Evolutionary conservation across 257 asterid species (phyloP).

Genomic region (Capsicum pubescens): DNA sequence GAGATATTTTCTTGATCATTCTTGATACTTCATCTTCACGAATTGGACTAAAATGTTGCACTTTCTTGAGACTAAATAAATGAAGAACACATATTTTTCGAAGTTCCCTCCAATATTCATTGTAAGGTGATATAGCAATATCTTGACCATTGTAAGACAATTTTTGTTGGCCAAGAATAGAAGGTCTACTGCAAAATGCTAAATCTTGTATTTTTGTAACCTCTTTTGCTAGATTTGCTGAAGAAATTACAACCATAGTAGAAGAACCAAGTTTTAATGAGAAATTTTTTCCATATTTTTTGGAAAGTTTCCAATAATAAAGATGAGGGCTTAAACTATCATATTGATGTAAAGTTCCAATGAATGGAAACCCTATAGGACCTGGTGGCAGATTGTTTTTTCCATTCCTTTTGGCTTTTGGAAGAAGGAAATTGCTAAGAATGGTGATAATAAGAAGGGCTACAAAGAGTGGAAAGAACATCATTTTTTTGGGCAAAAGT

Average conservation of each 20-base stretch:
- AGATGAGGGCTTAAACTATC: background rate
- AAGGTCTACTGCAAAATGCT: slow-evolving; percentile 13
- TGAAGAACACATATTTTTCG: slow-evolving; percentile 3
- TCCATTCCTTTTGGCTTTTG: background rate
- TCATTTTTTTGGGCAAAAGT: background rate
- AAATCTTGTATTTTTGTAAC: background rate
- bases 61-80: slow-evolving; percentile 18
- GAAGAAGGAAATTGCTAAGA: background rate
- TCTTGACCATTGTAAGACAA: background rate
- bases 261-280: background rate
- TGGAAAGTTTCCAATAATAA: slow-evolving; percentile 8
- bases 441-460: background rate
- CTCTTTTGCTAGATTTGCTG: background rate
- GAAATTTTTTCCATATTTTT: background rate
- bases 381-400: background rate
- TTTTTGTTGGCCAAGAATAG: background rate
- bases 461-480: background rate
- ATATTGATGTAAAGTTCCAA: slow-evolving; percentile 24
- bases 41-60: background rate
- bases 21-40: slow-evolving; percentile 12
- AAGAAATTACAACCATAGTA: background rate
- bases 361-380: background rate
- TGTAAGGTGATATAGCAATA: background rate
- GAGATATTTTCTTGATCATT: background rate
- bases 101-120: background rate